phyloP scores from a whole-genome alignment of 768 basidiomycete species.

The Mycena kentingensis region DNA sequence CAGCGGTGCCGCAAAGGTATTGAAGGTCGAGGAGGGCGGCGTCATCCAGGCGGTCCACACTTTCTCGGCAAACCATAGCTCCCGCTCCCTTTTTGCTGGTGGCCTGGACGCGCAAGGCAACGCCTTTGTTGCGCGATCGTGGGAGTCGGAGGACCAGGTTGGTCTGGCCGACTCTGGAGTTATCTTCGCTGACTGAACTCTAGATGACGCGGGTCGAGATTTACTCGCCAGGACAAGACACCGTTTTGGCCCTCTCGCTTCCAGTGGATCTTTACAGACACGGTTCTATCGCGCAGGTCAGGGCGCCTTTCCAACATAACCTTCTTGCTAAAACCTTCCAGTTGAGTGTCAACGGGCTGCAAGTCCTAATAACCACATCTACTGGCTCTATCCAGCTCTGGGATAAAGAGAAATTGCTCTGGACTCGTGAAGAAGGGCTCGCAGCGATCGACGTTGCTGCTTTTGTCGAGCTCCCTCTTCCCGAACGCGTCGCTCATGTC shows the following conservation, averaged over 20 bases:
- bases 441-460: conserved; percentile 62
- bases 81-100: conserved; percentile 60
- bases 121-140: conserved; percentile 62
- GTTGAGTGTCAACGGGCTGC: conserved; percentile 55
- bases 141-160: conserved; percentile 3
- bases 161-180: conserved; percentile 4
- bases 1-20: conserved; percentile 58
- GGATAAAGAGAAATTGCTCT: conserved; percentile 59
- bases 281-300: conserved; percentile 70
- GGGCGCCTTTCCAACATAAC: conserved; percentile 19
- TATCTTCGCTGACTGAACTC: not conserved
- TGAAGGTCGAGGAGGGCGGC: conserved; percentile 51
- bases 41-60: conserved; percentile 48
- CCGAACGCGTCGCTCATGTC: conserved; percentile 31
- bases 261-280: conserved; percentile 65
- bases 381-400: conserved; percentile 79
- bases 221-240: conserved; percentile 49
- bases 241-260: conserved; percentile 55
- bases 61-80: conserved; percentile 47
- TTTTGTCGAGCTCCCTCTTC: conserved; percentile 72
- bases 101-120: conserved; percentile 50
- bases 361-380: conserved; percentile 64
- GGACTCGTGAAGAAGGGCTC: conserved; percentile 83
- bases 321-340: conserved; percentile 26
- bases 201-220: conserved; percentile 61